phyloP scores from a whole-genome alignment of 768 basidiomycete species.

The Clathrus columnatus region DNA sequence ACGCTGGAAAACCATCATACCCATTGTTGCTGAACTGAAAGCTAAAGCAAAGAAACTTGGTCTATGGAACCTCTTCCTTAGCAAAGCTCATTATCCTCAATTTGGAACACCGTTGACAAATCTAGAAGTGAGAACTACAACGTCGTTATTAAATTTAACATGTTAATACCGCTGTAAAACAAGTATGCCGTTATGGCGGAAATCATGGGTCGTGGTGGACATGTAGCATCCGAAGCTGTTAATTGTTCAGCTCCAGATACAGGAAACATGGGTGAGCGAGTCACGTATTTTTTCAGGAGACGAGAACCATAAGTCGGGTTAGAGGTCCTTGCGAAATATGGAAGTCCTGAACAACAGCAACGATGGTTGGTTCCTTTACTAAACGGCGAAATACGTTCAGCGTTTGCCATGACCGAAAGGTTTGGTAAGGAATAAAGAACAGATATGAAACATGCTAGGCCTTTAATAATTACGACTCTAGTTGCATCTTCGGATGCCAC shows the following conservation, averaged over 20 bases:
- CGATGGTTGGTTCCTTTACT: constrained; percentile 84
- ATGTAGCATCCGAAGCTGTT: constrained; percentile 74
- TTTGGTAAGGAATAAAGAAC: constrained; percentile 54
- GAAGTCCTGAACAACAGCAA: constrained; percentile 82
- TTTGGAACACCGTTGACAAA: constrained; percentile 87
- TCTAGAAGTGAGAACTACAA: constrained; percentile 58
- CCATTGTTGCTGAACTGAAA: constrained; percentile 79
- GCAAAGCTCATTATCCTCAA: constrained; percentile 87
- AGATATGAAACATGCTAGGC: not conserved
- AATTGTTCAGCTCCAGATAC: constrained; percentile 98
- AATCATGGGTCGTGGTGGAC: constrained; percentile 75
- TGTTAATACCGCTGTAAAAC: not conserved
- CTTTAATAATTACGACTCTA: constrained; percentile 19
- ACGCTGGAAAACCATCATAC: constrained; percentile 81
- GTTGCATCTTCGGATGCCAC: constrained; percentile 95
- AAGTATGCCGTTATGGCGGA: constrained; percentile 99
- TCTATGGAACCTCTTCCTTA: constrained; percentile 96
- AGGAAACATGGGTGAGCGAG: constrained; percentile 83
- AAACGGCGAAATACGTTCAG: constrained; percentile 87
- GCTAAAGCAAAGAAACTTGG: constrained; percentile 79
- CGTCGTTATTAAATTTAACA: not conserved
- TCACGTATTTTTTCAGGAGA: not conserved
- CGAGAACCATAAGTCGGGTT: constrained; percentile 12
- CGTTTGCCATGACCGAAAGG: constrained; percentile 96
- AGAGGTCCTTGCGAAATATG: constrained; percentile 97